phyloP scores from a whole-genome alignment of 202 grass and related monocot genomes.

The Sporobolus alterniflorus region DNA sequence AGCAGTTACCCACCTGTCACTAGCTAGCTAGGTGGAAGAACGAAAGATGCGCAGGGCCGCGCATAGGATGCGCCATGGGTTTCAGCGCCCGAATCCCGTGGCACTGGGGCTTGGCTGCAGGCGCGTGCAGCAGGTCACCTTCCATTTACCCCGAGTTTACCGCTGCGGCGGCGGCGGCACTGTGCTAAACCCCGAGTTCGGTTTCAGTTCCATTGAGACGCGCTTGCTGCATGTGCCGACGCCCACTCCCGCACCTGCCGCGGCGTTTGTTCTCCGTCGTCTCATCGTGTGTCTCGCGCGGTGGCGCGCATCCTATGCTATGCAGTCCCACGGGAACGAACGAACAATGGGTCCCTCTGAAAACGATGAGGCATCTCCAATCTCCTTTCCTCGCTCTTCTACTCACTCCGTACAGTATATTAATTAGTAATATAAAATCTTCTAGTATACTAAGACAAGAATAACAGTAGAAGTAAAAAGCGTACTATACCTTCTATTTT shows the following conservation, averaged over 20 bases:
- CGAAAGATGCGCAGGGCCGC: not conserved
- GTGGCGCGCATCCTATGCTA: not conserved
- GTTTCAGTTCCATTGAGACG: too few species aligned
- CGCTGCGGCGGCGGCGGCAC: too few species aligned
- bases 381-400: too few species aligned
- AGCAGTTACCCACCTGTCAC: not conserved
- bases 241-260: not conserved
- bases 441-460: too few species aligned
- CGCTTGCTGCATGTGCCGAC: too few species aligned
- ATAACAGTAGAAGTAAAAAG: too few species aligned
- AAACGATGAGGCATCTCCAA: not conserved
- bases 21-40: not conserved
- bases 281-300: not conserved
- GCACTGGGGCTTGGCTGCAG: not conserved
- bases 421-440: too few species aligned
- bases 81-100: conserved; percentile 17
- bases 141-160: too few species aligned
- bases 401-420: too few species aligned
- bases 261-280: not conserved
- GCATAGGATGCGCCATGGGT: conserved; percentile 23
- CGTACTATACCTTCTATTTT: too few species aligned
- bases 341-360: not conserved
- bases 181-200: too few species aligned
- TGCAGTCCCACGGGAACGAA: not conserved
- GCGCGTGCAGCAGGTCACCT: too few species aligned